Conservation (phyloP, 2,329 filamentous ascomycete species). For the Cercospora brassicicola region DNA sequence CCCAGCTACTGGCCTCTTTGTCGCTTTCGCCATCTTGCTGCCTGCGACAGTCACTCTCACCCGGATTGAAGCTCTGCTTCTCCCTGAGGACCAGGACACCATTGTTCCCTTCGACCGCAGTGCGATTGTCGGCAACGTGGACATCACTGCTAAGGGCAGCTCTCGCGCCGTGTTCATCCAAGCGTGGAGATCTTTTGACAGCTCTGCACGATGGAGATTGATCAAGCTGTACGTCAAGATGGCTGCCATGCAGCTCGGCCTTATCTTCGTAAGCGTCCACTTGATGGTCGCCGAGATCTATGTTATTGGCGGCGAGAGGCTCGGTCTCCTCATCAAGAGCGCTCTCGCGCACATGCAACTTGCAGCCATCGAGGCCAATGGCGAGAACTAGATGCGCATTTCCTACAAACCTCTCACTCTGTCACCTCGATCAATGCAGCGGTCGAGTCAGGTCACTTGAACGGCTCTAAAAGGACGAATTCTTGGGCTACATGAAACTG, state of each 20-base stretch:
- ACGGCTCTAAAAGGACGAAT: neutral
- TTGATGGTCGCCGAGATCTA: conserved; percentile 35
- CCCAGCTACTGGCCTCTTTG: conserved; percentile 45
- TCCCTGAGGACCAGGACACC: conserved; percentile 76
- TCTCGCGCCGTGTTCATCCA: conserved; percentile 63
- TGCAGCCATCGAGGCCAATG: conserved; percentile 30
- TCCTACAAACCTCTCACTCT: neutral
- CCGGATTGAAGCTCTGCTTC: conserved; percentile 82
- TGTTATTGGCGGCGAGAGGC: conserved; percentile 34
- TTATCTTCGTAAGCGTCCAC: conserved; percentile 32
- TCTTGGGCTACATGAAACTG: neutral
- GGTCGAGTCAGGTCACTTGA: neutral
- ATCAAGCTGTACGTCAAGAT: conserved; percentile 75
- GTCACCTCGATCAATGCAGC: neutral
- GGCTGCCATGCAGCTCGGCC: conserved; percentile 50
- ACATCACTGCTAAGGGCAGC: conserved; percentile 67
- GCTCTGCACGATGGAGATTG: conserved; percentile 69
- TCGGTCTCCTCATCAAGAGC: conserved; percentile 32
- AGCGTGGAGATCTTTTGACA: conserved; percentile 77
- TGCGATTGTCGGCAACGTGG: conserved; percentile 66
- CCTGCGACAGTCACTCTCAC: conserved; percentile 75
- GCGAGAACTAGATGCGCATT: conserved; percentile 3
- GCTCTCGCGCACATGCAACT: conserved; percentile 32
- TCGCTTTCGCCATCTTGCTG: conserved; percentile 69
- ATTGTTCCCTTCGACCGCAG: conserved; percentile 89